A percentile compares a stretch with the other conserved stretches of the same genome.
Conservation (phyloP, 345 rosid genomes). For the Citrus sp. region DNA sequence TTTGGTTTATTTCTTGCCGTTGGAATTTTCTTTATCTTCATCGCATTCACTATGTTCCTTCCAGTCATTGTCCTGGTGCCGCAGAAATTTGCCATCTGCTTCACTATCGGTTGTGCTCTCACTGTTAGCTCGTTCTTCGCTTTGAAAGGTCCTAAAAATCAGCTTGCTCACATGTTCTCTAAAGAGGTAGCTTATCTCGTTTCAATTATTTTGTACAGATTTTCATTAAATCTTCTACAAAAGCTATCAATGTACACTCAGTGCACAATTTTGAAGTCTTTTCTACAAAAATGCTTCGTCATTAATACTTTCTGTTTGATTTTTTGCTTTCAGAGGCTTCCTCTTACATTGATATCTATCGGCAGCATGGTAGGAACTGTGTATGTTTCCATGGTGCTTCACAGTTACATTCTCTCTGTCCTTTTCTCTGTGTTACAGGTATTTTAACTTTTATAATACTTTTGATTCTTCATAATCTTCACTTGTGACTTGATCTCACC, state of each 20-base stretch:
- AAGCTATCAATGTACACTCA: neutral
- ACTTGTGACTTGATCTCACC: neutral
- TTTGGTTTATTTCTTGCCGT: slow-evolving; percentile 52
- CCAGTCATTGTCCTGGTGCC: slow-evolving; percentile 72
- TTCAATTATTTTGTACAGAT: neutral
- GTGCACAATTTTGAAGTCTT: neutral
- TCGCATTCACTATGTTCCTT: slow-evolving; percentile 68
- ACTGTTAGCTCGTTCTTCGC: slow-evolving; percentile 65
- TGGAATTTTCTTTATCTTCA: slow-evolving; percentile 59
- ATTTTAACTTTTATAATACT: slow-evolving; percentile 5
- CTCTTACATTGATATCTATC: slow-evolving; percentile 51
- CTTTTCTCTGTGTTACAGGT: slow-evolving; percentile 70
- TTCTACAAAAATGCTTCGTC: neutral
- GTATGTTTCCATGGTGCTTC: slow-evolving; percentile 67
- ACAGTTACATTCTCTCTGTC: slow-evolving; percentile 65
- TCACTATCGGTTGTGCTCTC: slow-evolving; percentile 54
- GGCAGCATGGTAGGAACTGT: slow-evolving; percentile 65
- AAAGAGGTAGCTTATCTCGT: slow-evolving; percentile 41
- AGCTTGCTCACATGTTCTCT: slow-evolving; percentile 57
- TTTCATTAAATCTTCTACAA: neutral
- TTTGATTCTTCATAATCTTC: neutral
- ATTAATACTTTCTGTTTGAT: neutral
- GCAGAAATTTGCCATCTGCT: slow-evolving; percentile 70
- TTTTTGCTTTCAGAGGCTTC: slow-evolving; percentile 49
- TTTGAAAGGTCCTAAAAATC: slow-evolving; percentile 60